phyloP scores from a whole-genome alignment of 768 basidiomycete species.

The Rickenella mellea region DNA sequence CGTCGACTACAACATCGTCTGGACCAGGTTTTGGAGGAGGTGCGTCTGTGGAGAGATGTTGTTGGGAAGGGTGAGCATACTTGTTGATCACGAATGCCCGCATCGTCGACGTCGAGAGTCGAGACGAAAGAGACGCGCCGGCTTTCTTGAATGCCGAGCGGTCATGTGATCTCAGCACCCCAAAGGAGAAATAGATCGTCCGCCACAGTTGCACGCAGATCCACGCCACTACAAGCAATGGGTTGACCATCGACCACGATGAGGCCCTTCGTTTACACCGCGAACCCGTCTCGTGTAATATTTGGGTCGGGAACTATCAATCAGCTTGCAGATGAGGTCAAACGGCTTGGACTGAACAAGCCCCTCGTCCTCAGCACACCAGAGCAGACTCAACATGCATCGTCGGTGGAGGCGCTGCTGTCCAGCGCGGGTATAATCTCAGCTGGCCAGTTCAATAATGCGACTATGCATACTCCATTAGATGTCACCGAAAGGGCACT shows the following conservation, averaged over 20 bases:
- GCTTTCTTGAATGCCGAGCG: too few relatives aligned
- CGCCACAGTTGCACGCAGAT: too few relatives aligned
- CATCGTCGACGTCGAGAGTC: slow-evolving; percentile 33
- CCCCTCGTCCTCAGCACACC: slow-evolving; percentile 27
- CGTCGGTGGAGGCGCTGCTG: slow-evolving; percentile 13
- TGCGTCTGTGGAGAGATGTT: slow-evolving; percentile 40
- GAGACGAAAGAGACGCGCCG: neutral
- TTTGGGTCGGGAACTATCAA: slow-evolving; percentile 26
- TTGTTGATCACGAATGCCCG: slow-evolving; percentile 68
- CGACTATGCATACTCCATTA: slow-evolving; percentile 32
- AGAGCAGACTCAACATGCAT: slow-evolving; percentile 19
- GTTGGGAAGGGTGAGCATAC: slow-evolving; percentile 58
- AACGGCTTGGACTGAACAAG: slow-evolving; percentile 20
- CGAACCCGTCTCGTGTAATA: slow-evolving; percentile 26
- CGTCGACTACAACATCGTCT: slow-evolving; percentile 61
- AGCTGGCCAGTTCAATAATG: slow-evolving; percentile 27
- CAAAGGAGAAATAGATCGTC: too few relatives aligned
- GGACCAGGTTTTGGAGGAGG: slow-evolving; percentile 46
- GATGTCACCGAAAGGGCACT: slow-evolving; percentile 27
- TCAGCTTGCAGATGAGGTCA: slow-evolving; percentile 22
- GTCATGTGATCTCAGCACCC: too few relatives aligned
- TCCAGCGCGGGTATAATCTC: slow-evolving; percentile 10
- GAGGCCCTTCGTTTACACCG: slow-evolving; percentile 28
- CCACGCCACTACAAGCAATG: too few relatives aligned
- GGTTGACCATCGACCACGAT: too few relatives aligned